Conservation (phyloP, 2,329 filamentous ascomycete genomes). For the Tolypocladium guangdongense region DNA sequence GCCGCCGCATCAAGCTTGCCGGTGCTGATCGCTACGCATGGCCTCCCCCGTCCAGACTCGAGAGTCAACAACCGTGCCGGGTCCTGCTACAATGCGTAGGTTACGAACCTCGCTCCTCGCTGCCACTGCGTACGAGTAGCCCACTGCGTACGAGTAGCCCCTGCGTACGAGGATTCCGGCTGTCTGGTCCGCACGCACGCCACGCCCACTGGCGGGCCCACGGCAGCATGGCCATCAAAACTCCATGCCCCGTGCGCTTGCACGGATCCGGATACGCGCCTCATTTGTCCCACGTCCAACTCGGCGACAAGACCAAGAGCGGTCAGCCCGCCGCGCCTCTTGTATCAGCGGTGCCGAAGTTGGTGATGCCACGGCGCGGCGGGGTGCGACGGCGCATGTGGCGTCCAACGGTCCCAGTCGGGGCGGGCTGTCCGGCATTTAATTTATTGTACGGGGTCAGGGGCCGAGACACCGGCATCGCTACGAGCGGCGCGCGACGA, state of each 20-base stretch:
- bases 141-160: no score
- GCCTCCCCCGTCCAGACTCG: not conserved
- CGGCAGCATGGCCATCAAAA: not conserved
- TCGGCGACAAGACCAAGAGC: not conserved
- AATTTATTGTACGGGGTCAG: not conserved
- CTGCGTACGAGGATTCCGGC: no score
- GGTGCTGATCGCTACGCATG: not conserved
- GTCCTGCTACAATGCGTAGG: no score
- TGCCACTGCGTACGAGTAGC: no score
- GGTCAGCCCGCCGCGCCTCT: not conserved
- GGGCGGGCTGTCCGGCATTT: not conserved
- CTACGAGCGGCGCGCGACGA: not conserved
- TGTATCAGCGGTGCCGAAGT: not conserved
- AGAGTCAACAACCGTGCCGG: not conserved
- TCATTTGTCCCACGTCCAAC: not conserved
- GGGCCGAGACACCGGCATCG: not conserved
- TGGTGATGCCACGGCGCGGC: not conserved
- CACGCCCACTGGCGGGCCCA: not conserved
- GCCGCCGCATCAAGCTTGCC: not conserved
- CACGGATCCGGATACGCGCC: not conserved
- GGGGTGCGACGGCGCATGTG: not conserved
- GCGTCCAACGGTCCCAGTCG: not conserved
- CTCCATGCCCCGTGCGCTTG: not conserved
- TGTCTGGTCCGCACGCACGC: not conserved
- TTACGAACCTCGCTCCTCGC: not conserved